Evolutionary conservation across 768 basidiomycete genomes (phyloP).

Genomic region (Paxillus ammoniavirescens): DNA sequence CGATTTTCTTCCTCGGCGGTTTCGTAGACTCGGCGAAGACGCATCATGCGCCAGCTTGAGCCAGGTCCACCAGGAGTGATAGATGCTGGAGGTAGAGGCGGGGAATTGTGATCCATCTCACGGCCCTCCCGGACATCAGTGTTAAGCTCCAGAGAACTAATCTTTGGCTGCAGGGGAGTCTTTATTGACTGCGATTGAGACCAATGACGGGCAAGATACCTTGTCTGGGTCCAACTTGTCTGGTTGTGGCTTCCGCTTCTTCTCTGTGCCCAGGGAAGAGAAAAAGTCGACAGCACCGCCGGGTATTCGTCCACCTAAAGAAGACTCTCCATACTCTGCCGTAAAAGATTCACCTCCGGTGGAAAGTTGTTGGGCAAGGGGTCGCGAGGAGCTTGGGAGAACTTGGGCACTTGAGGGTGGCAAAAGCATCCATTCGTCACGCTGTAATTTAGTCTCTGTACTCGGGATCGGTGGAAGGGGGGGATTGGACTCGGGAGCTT

Average conservation of each 20-base stretch:
- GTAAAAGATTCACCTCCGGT: slow-evolving; percentile 51
- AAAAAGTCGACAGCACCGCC: slow-evolving; percentile 83
- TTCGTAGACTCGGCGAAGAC: slow-evolving; percentile 86
- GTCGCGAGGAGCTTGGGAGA: slow-evolving; percentile 32
- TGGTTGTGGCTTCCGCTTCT: slow-evolving; percentile 59
- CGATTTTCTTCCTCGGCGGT: slow-evolving; percentile 81
- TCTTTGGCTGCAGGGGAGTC: slow-evolving; percentile 45
- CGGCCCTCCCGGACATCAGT: slow-evolving; percentile 48
- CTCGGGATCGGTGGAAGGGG: slow-evolving; percentile 44
- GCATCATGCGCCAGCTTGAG: slow-evolving; percentile 98
- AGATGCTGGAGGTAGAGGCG: slow-evolving; percentile 43
- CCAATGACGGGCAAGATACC: slow-evolving; percentile 36
- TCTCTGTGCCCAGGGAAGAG: slow-evolving; percentile 79
- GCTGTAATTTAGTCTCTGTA: slow-evolving; percentile 52
- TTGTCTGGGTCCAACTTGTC: slow-evolving; percentile 70
- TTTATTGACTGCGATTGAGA: slow-evolving; percentile 4
- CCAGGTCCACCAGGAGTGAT: slow-evolving; percentile 85
- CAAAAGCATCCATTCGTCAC: slow-evolving; percentile 92
- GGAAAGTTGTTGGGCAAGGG: slow-evolving; percentile 27
- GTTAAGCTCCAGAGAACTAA: slow-evolving; percentile 66
- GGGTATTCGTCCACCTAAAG: slow-evolving; percentile 9
- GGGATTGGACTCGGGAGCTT: slow-evolving; percentile 42
- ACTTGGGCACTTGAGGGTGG: slow-evolving; percentile 27
- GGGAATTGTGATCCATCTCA: slow-evolving; percentile 37
- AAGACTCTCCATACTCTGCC: slow-evolving; percentile 62